Percentiles rank a stretch among this genome's conserved stretches.
Conservation (phyloP, 495 filamentous ascomycete genomes). For the Astrocystis sublimbata region DNA sequence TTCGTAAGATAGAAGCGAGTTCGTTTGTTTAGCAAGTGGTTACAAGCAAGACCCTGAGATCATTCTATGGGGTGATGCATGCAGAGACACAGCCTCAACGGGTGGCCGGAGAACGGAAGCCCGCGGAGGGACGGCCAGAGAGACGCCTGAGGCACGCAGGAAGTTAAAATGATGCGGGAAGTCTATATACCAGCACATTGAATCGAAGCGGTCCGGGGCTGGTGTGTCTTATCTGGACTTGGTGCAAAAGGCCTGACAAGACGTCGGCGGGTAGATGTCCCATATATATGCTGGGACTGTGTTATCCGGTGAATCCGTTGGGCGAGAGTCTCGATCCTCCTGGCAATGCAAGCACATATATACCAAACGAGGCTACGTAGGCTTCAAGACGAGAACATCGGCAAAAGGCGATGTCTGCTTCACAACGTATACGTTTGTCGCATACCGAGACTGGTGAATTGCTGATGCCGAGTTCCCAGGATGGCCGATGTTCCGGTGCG, state of each 20-base stretch:
- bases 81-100: background rate
- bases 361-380: background rate
- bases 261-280: too few species aligned
- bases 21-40: too few species aligned
- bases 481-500: conserved; percentile 4
- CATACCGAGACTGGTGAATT: background rate
- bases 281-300: background rate
- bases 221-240: background rate
- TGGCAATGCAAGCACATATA: background rate
- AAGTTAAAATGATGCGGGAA: background rate
- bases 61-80: too few species aligned
- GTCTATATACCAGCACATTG: background rate
- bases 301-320: background rate
- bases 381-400: conserved; percentile 6
- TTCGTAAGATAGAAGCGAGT: background rate
- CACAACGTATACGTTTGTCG: conserved; percentile 7
- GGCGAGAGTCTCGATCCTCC: background rate
- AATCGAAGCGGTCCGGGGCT: background rate
- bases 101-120: background rate
- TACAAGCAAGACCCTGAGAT: background rate
- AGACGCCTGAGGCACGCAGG: background rate
- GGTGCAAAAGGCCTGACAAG: background rate
- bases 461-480: background rate
- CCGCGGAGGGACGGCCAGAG: too few species aligned
- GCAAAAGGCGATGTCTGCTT: background rate